A percentile compares a stretch with the other conserved stretches of the same genome.
These are phyloP conservation scores for Leccinellum albellum DNA, from an alignment of 768 basidiomycete genomes.

Conservation along the genomic window DNA sequence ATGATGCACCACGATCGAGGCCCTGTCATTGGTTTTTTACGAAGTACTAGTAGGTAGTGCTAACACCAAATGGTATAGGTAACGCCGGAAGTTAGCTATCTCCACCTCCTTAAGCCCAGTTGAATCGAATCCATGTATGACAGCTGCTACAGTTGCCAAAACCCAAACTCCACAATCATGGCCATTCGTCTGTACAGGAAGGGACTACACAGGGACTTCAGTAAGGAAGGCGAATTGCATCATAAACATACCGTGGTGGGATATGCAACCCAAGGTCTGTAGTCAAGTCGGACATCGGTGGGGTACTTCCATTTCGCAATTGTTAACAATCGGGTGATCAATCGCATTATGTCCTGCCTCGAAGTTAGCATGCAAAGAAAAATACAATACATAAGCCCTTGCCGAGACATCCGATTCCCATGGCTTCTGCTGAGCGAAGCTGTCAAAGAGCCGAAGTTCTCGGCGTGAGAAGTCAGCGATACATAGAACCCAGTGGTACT, in stretches of 20 bases:
- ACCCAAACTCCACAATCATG: neutral
- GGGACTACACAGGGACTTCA: neutral
- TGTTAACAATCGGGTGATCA: neutral
- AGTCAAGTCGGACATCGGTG: neutral
- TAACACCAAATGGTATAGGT: neutral
- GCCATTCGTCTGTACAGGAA: neutral
- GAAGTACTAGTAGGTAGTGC: neutral
- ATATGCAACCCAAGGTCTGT: neutral
- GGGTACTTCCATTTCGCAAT: neutral
- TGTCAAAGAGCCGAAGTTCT: conserved; percentile 15
- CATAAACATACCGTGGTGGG: neutral
- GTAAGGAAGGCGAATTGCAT: neutral
- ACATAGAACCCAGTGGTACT: conserved; percentile 35
- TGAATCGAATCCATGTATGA: neutral
- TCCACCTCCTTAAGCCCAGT: neutral
- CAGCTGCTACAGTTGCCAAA: neutral
- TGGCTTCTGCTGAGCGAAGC: neutral
- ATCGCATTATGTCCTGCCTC: conserved; percentile 2
- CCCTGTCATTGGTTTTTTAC: too few species aligned
- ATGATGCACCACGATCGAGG: too few species aligned
- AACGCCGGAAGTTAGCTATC: neutral
- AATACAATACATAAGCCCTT: neutral
- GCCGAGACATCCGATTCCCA: conserved; percentile 1
- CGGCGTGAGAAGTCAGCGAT: conserved; percentile 2
- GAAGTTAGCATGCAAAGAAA: neutral